Conservation (phyloP, 768 basidiomycete genomes). For the Hygrophorus pudorinus region DNA sequence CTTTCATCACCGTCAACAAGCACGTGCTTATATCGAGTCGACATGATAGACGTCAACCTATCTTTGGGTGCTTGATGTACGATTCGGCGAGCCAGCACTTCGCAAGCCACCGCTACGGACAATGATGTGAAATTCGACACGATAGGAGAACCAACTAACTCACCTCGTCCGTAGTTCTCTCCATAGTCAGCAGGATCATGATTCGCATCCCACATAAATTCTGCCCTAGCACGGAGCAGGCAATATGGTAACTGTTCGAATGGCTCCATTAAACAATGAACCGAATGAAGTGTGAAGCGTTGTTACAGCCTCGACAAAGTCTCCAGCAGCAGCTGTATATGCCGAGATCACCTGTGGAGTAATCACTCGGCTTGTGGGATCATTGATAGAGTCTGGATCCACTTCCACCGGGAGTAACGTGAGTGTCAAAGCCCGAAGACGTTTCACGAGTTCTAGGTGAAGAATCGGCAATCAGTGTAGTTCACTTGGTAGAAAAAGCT, state of each 20-base stretch:
- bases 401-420: conserved; percentile 77
- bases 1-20: conserved; percentile 71
- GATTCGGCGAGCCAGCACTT: conserved; percentile 73
- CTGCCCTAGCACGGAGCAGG: conserved; percentile 63
- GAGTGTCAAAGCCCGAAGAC: conserved; percentile 67
- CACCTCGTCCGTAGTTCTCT: conserved; percentile 77
- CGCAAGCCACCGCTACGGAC: conserved; percentile 62
- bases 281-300: conserved; percentile 1
- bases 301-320: conserved; percentile 76
- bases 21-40: conserved; percentile 61
- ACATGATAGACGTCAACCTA: conserved; percentile 60
- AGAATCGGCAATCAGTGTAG: not conserved
- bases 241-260: conserved; percentile 64
- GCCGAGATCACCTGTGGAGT: conserved; percentile 72
- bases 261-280: not conserved
- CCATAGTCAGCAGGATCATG: conserved; percentile 78
- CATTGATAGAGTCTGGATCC: conserved; percentile 49
- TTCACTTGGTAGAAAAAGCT: not conserved
- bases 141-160: conserved; percentile 8
- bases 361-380: conserved; percentile 75
- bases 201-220: conserved; percentile 77
- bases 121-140: conserved; percentile 3
- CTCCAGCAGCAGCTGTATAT: conserved; percentile 74
- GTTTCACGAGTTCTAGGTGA: conserved; percentile 62
- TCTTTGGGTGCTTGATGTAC: conserved; percentile 62